Base-by-base conservation (phyloP, 441 rosid species). In the Dalechampia spathulata region DNA sequence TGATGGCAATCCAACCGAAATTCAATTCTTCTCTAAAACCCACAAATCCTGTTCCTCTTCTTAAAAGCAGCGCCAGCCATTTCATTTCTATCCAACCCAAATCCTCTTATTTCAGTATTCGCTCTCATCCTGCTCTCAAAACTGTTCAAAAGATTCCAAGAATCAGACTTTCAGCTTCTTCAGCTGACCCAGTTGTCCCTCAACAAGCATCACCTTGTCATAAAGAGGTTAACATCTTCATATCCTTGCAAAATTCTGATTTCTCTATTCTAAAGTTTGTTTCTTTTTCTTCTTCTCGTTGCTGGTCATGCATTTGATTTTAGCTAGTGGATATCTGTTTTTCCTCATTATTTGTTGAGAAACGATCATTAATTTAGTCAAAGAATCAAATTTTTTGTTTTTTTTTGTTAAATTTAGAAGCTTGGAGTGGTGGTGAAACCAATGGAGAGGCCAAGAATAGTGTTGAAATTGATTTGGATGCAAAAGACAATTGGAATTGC, bases 381-480 rank as follows among this genome's bases (percentile, higher is more conserved):
- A n/a, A n/a, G n/a, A n/a, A n/a, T n/a, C n/a, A n/a, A n/a, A n/a
- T n/a, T n/a, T n/a, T n/a, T n/a, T n/a, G n/a, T 26, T 44, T 17
- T 43, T 2, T 19, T 36, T 32, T 3, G 28, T 61, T 10, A n/a
- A n/a, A 22, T 60, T 55, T 46, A 82, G 92, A 83, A 79, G 76
- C 80, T 80, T 75, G 68, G 83, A 59, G 87, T 83, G 68, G 53
- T 79, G 50, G 96, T 87, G 79, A 82, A 76, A 69, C 87, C 83
- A 52, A 64, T 82, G 70, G 83, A 70, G 76, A 90, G 82, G 60
- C 83, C 85, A 4, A 80, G 80, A 69, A 65, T 87, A 57, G 79
- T 85, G 27, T 72, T 90, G 71, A 90, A 90, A 80, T 76, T 90
- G 59, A 74, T 87, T 55, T 87, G 90, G 98, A 82, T 85, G 98